Conservation (phyloP, 257 asterid species). For the Verbena officinalis region DNA sequence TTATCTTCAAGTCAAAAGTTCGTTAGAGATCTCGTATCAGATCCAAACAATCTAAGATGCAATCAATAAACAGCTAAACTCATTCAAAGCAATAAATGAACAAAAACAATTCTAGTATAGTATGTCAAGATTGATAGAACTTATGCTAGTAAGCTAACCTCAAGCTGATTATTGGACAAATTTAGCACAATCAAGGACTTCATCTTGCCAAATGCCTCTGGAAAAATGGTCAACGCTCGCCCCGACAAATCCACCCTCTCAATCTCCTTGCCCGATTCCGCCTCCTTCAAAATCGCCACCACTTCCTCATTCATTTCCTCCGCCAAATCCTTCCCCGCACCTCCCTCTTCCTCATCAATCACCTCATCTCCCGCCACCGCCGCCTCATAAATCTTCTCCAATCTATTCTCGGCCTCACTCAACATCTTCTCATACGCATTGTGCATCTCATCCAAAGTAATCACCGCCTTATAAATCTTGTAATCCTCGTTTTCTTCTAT, state of each 20-base stretch:
- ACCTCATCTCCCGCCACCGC: constrained; percentile 62
- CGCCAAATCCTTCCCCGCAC: constrained; percentile 33
- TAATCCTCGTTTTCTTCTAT: constrained; percentile 48
- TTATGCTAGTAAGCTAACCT: constrained; percentile 46
- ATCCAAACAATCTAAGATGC: constrained; percentile 18
- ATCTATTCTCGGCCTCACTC: constrained; percentile 71
- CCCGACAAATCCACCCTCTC: constrained; percentile 67
- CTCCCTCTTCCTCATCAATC: constrained; percentile 40
- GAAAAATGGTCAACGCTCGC: constrained; percentile 59
- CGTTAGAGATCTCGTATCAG: constrained; percentile 5
- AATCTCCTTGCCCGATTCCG: constrained; percentile 52
- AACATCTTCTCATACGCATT: constrained; percentile 76
- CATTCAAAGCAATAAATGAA: constrained; percentile 12
- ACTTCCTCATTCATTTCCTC: constrained; percentile 68
- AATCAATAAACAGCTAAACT: constrained; percentile 10
- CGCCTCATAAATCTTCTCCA: constrained; percentile 85
- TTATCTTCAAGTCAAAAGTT: background rate
- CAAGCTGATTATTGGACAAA: constrained; percentile 73
- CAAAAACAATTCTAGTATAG: constrained; percentile 9
- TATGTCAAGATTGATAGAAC: background rate
- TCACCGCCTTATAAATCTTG: constrained; percentile 61
- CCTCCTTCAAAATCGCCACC: constrained; percentile 66
- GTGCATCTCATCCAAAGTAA: constrained; percentile 82
- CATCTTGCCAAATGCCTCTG: constrained; percentile 79
- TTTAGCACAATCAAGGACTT: constrained; percentile 60